Evolutionary conservation across 78 protist genomes (phyloP), one percentile per base, ranked within the genome.

Genomic region (Creolimax fragrantissima): DNA sequence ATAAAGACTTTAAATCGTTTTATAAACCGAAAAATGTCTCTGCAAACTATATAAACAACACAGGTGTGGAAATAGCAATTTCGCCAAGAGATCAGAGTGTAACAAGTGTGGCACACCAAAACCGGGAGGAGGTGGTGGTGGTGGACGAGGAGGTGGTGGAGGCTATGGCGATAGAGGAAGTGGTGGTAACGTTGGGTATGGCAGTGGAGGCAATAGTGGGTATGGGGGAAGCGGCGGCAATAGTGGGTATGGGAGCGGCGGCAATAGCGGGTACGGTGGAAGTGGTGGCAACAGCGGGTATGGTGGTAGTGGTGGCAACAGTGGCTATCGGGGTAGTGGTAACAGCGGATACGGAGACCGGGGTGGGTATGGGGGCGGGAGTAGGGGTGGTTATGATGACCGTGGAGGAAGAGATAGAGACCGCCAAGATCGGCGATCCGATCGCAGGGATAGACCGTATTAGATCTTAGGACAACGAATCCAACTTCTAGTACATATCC

Each of bases 31-130:
- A n/a, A n/a, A n/a, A n/a, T n/a, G n/a, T n/a, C n/a, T n/a, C n/a
- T n/a, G n/a, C n/a, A n/a, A n/a, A n/a, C 1, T 58, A 58, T 37
- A 17, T 37, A 43, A 17, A 35, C 3, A 2, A 11, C 7, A 4
- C 39, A 88, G 90, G 36, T 88, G 90, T 42, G 58, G 90, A 4
- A 88, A 88, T 67, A 41, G 66, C n/a, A 88, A 88, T n/a, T 88
- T 88, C 43, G 90, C 90, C 66, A 4, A 44, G 41, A 32, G 90
- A 11, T 39, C 42, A 3, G 45, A 35, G 3, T 88, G 90, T 67
- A 41, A 43, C 90, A 36, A 42, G 5, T 88, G 90, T 24, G 47
- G 47, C 7, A 42, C 90, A 3, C 66, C 90, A 41, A 88, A 88
- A 44, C 90, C 90, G 39, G 90, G 90, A 2, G 90, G 90, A 5